Base-by-base conservation (phyloP, 345 rosid genomes). In the Gossypium anomalum region DNA sequence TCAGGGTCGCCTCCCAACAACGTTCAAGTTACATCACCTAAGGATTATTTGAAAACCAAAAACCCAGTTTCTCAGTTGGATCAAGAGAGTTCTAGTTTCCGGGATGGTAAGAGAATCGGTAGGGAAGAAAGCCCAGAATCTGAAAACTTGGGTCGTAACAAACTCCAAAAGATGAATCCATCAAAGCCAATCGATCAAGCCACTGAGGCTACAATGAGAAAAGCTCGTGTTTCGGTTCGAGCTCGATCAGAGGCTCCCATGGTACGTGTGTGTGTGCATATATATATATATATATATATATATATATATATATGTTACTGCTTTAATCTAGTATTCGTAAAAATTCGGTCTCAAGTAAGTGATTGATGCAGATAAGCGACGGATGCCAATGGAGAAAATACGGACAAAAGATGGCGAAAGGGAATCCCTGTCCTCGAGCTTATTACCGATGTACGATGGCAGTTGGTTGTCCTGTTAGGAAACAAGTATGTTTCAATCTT, bases 181-280 rank as follows among this genome's bases (percentile, higher is more conserved):
- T 38, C 59, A 0, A 70, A 80, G 3, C 17, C 71, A 13, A 80
- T 87, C 27, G 95, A 94, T 47, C 97, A 91, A 76, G 78, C 93
- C 13, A 57, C 86, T 0, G 95, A 91, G 48, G 97, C 97, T 48
- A 90, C 97, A 27, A 93, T 95, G 97, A 90, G 97, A 67, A 95
- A 90, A 81, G 99, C 97, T 5, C 98, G 99, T 65, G 99, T 95
- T 74, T 91, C 99, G 0, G 98, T 95, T 76, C 97, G 99, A 14
- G 99, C 98, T 23, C 89, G 98, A 76, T 93, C 99, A 0, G 99
- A 95, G 84, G 98, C 99, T 83, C 90, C 97, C 68, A 93, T 93
- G 99, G 99, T 95, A 83, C 17, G 96, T n/a, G 45, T n/a, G 17
- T 92, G 80, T 16, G 48, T 12, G 0, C 5, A 1, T 34, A 29